Evolutionary conservation across 116 monocot genomes (phyloP).

Genomic region (Trichopus zeylanicus): DNA sequence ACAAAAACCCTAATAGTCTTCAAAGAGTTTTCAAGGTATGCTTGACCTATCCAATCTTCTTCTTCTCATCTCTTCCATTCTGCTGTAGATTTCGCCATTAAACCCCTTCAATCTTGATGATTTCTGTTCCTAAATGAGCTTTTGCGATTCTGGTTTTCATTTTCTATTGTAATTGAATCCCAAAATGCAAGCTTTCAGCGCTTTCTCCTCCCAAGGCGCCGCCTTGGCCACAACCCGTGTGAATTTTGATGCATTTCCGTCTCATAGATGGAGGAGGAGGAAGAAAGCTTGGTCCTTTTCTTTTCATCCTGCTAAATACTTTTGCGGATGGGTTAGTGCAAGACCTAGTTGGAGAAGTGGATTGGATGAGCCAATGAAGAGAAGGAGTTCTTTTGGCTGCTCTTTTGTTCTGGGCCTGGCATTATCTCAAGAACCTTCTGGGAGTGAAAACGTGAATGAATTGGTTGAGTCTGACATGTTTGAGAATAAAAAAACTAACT

Average conservation of each 20-base stretch:
- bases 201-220: constrained; percentile 19
- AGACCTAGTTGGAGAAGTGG: constrained; percentile 6
- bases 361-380: constrained; percentile 4
- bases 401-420: constrained; percentile 29
- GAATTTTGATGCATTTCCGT: constrained; percentile 18
- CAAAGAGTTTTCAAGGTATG: no score
- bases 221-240: constrained; percentile 12
- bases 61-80: no score
- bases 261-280: constrained; percentile 15
- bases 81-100: no score
- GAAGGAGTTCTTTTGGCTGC: constrained; percentile 17
- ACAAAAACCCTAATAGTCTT: no score
- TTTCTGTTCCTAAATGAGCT: background rate
- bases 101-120: no score
- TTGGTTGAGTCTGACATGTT: background rate
- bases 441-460: no score
- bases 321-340: background rate
- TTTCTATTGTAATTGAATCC: constrained; percentile 5
- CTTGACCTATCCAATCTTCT: no score
- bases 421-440: constrained; percentile 26
- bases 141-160: background rate
- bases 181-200: constrained; percentile 53
- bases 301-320: no score
- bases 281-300: background rate
- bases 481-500: background rate